Percentiles rank a stretch among this genome's conserved stretches.
Evolutionary conservation across 139 green algal genomes (phyloP).

Genomic region (Tetraselmis chui): DNA sequence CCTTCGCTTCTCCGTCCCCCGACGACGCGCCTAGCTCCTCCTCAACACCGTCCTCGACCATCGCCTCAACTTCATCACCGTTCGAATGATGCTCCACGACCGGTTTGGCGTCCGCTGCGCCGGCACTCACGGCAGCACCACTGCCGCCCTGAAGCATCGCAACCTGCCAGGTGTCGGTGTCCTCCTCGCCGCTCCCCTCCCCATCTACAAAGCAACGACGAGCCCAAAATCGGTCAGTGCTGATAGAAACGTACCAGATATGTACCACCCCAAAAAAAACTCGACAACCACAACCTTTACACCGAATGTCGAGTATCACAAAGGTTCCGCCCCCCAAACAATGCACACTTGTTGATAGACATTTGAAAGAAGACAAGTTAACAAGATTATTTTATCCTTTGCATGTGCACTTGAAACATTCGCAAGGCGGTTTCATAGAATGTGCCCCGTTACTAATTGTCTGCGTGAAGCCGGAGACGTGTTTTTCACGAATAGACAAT

Average conservation of each 20-base stretch:
- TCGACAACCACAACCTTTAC: background rate
- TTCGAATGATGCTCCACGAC: too few species aligned
- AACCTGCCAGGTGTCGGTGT: background rate
- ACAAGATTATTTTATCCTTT: too few species aligned
- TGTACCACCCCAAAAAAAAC: background rate
- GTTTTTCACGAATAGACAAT: too few species aligned
- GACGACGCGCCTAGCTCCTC: background rate
- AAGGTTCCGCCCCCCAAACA: background rate
- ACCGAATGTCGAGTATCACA: background rate
- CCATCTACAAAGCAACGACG: background rate
- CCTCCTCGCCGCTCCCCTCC: background rate
- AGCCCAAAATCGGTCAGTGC: too few species aligned
- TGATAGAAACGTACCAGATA: background rate
- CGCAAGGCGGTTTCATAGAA: background rate
- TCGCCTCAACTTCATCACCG: background rate
- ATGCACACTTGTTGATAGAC: background rate
- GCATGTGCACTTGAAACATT: too few species aligned
- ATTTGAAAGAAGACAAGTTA: too few species aligned
- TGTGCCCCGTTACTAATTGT: background rate
- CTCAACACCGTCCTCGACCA: background rate
- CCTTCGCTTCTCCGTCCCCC: background rate
- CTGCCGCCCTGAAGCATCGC: background rate
- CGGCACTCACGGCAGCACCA: background rate
- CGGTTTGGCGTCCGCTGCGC: background rate
- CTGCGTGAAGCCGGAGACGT: too few species aligned